A percentile compares a stretch with the other conserved stretches of the same genome.
phyloP scores from a whole-genome alignment of 2,329 filamentous ascomycete species.

The Fusarium dlaminii region DNA sequence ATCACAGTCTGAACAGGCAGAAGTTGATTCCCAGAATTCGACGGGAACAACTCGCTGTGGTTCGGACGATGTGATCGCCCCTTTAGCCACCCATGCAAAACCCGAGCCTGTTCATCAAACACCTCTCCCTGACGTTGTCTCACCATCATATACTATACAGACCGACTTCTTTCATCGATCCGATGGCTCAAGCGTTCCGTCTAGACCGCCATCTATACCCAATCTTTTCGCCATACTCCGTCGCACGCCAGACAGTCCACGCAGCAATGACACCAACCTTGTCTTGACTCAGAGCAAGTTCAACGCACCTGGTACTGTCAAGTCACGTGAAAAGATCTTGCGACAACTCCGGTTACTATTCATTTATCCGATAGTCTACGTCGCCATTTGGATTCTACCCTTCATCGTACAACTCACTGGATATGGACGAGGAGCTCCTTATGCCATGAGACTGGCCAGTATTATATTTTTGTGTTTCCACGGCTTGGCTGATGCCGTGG shows the following conservation, averaged over 20 bases:
- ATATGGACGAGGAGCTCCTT: conserved; percentile 55
- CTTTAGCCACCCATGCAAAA: conserved; percentile 1
- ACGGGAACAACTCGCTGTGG: conserved; percentile 14
- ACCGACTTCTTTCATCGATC: conserved; percentile 11
- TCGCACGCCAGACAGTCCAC: conserved; percentile 29
- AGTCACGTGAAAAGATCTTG: conserved; percentile 65
- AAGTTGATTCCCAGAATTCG: conserved; percentile 14
- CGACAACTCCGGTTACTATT: conserved; percentile 78
- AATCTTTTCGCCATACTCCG: conserved; percentile 40
- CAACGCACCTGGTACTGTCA: conserved; percentile 44
- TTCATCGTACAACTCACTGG: conserved; percentile 70
- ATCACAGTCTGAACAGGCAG: conserved; percentile 10
- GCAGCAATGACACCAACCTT: conserved; percentile 20
- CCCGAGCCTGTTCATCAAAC: neutral
- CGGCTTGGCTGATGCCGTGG: conserved; percentile 72
- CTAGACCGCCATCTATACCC: conserved; percentile 35
- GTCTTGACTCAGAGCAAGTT: conserved; percentile 27
- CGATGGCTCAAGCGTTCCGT: neutral
- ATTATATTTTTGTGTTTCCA: conserved; percentile 70
- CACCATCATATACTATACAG: neutral
- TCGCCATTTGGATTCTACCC: conserved; percentile 76
- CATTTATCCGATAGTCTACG: conserved; percentile 79
- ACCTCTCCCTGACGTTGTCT: neutral
- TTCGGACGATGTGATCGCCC: conserved; percentile 12
- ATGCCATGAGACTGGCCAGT: conserved; percentile 63